Percentiles rank a stretch among this genome's conserved stretches.
Evolutionary conservation across 805 yeast genomes (phyloP).

Genomic region (Spathaspora sp.): DNA sequence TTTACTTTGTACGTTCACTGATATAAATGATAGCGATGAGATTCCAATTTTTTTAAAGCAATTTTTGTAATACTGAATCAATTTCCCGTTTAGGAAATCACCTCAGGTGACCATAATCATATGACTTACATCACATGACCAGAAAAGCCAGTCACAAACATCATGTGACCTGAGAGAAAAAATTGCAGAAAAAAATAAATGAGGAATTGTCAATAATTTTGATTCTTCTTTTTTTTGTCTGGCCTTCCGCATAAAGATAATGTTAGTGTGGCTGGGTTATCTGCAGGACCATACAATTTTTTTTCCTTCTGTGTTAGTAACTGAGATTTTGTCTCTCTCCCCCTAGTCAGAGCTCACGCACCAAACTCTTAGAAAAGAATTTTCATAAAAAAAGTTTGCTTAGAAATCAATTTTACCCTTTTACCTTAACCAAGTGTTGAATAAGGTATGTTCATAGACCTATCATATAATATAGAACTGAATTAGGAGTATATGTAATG

Average conservation of each 20-base stretch:
- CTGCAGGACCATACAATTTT: not conserved
- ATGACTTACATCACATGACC: not conserved
- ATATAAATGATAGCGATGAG: conserved; percentile 6
- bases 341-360: not conserved
- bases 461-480: not conserved
- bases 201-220: too few species aligned
- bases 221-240: not conserved
- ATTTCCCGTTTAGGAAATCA: not conserved
- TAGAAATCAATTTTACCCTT: conserved; percentile 1
- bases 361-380: not conserved
- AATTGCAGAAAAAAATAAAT: too few species aligned
- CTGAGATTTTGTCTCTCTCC: not conserved
- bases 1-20: conserved; percentile 4
- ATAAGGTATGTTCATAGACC: conserved; percentile 3
- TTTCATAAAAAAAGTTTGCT: conserved; percentile 1
- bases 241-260: not conserved
- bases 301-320: not conserved
- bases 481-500: not conserved
- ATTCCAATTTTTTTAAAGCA: not conserved
- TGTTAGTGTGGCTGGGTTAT: not conserved
- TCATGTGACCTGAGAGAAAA: conserved; percentile 1
- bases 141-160: conserved; percentile 1
- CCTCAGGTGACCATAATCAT: conserved; percentile 1
- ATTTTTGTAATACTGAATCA: not conserved
- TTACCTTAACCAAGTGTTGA: conserved; percentile 4